Conservation (phyloP, 2,329 filamentous ascomycete species). For the Fusarium kyushuense region DNA sequence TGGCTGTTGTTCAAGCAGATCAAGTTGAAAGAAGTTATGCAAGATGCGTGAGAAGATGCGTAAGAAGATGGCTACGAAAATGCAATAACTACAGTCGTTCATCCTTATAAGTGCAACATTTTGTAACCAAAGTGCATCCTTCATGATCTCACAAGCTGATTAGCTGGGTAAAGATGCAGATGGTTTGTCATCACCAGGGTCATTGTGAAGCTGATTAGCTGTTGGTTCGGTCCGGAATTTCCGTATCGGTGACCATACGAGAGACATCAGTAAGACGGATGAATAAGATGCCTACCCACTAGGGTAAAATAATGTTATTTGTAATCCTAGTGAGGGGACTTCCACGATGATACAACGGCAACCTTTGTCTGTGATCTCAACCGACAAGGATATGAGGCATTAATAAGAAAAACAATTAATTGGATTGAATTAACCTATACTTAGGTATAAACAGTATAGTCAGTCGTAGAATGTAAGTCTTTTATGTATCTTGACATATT, state of each 20-base stretch:
- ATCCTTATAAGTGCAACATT: not conserved
- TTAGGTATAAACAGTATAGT: too few species aligned
- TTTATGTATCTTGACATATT: too few species aligned
- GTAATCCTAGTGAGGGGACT: not conserved
- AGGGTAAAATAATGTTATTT: not conserved
- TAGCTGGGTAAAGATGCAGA: not conserved
- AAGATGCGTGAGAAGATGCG: fast-evolving
- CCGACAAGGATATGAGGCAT: too few species aligned
- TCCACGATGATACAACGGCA: too few species aligned
- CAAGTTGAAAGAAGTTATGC: not conserved
- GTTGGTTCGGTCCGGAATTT: not conserved
- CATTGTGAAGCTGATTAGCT: too few species aligned
- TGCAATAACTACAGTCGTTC: not conserved
- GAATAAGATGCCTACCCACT: not conserved
- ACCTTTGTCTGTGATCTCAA: too few species aligned
- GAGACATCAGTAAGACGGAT: not conserved
- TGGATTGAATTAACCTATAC: too few species aligned
- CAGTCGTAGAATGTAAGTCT: too few species aligned
- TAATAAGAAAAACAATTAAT: too few species aligned
- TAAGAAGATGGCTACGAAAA: not conserved
- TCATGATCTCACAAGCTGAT: not conserved
- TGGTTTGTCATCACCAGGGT: too few species aligned
- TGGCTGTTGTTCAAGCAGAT: fast-evolving
- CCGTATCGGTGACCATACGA: not conserved
- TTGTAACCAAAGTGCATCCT: not conserved